Evolutionary conservation across 2,329 filamentous ascomycete species (phyloP).

Genomic region (Lachnum nothofagi): DNA sequence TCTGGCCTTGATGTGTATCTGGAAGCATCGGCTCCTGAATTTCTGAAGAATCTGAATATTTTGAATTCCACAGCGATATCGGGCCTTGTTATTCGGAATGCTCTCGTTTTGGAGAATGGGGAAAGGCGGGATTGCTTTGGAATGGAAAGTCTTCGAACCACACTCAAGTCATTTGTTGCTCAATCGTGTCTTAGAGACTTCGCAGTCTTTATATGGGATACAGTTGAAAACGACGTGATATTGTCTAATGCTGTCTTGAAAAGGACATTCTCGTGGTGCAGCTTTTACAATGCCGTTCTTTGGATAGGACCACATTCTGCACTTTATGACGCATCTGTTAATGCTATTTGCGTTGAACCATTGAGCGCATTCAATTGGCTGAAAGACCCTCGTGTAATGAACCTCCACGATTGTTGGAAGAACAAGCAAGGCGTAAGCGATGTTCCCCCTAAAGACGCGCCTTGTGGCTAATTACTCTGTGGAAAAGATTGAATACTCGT

Average conservation of each 20-base stretch:
- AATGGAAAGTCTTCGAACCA: constrained; percentile 37
- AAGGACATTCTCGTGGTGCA: constrained; percentile 42
- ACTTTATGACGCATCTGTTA: constrained; percentile 34
- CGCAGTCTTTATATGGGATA: constrained; percentile 42
- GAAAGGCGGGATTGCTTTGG: constrained; percentile 42
- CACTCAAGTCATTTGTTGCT: constrained; percentile 42
- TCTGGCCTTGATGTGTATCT: constrained; percentile 38
- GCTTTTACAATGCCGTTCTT: constrained; percentile 41
- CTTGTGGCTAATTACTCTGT: not conserved
- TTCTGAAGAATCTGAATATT: constrained; percentile 34
- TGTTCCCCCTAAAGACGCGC: not conserved
- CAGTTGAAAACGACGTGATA: constrained; percentile 35
- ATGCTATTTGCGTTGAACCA: constrained; percentile 34
- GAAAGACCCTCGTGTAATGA: constrained; percentile 42
- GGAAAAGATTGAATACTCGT: constrained; percentile 4
- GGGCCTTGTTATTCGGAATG: constrained; percentile 41
- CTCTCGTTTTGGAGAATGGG: constrained; percentile 38
- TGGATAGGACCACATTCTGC: constrained; percentile 40
- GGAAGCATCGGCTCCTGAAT: constrained; percentile 38
- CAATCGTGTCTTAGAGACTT: constrained; percentile 42
- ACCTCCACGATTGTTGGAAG: constrained; percentile 39
- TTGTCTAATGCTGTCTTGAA: constrained; percentile 40
- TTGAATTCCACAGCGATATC: constrained; percentile 34
- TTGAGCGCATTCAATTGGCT: constrained; percentile 43
- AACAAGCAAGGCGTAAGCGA: constrained; percentile 23